Base-by-base conservation (phyloP, 495 filamentous ascomycete genomes). In the Penicillium taxi region DNA sequence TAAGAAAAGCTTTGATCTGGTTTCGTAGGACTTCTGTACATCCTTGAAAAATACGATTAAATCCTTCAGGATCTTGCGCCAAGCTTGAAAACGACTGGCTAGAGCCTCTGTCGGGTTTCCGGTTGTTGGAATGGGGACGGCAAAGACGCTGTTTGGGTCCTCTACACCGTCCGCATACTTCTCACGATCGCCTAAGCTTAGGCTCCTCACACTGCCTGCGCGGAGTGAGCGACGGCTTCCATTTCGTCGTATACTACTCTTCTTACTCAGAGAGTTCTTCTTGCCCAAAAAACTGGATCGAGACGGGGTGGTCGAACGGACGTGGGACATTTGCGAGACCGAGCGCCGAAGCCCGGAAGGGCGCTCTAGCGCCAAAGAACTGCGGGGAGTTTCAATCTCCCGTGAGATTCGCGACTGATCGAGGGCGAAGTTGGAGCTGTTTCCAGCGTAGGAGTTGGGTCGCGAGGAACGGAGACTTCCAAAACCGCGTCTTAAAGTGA, bases 11-110 rank as follows among this genome's bases (percentile, higher is more conserved):
- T 94, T 96, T 2, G 85, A 72, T 33, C 83, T 81, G 29, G 80
- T 74, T 48, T 98, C 91, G 60, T 96, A 94, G 20, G 86, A 85
- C 32, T 77, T 75, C 59, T 95, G 86, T 14, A 96, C 75, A 62
- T 98, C 91, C 45, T 86, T 79, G 59, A 94, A 96, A 58, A 94
- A 98, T 19, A 84, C 70, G 44, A 96, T 95, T 25, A 95, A 69
- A 49, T 95, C 89, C 58, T 98, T 98, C 20, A 98, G 73, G 9
- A 94, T 72, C 69, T 94, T 94, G 24, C 91, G 75, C 91, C 91
- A 98, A 34, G 85, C 91, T 69, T 94, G 82, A 58, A 98, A 98
- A 36, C 91, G 78, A 46, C 81, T 86, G 16, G 86, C 84, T 25
- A 96, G 70, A 32, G 88, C 74, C 42, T 98, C 93, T 3, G 91